Percentiles rank a stretch among this genome's conserved stretches.
These are phyloP conservation scores for Achaetomium macrosporum DNA, from an alignment of 2,329 filamentous ascomycete genomes.

Conservation along the genomic window DNA sequence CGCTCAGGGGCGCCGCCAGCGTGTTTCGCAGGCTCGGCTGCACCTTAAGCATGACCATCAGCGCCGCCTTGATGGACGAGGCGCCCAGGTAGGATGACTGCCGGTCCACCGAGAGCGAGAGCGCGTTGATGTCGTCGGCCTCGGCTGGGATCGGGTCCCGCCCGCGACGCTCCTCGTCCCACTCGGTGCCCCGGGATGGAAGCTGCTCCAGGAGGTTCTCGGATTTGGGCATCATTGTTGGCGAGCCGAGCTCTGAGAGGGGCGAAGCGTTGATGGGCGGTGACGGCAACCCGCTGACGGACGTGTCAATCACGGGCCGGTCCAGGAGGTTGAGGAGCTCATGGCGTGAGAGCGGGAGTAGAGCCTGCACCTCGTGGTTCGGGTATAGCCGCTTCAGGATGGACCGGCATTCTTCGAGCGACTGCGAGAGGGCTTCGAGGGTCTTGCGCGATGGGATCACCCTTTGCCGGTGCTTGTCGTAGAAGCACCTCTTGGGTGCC, in stretches of 20 bases:
- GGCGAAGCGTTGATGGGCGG: conserved; percentile 48
- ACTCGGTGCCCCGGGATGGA: conserved; percentile 57
- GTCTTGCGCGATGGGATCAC: conserved; percentile 74
- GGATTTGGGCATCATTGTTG: conserved; percentile 40
- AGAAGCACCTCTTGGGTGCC: conserved; percentile 71
- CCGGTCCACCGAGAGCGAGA: conserved; percentile 56
- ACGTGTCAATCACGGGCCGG: conserved; percentile 36
- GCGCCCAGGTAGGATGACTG: conserved; percentile 63
- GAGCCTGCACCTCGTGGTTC: conserved; percentile 45
- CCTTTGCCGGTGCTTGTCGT: conserved; percentile 72
- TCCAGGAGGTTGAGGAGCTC: conserved; percentile 55
- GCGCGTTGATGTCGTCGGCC: conserved; percentile 65
- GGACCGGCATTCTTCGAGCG: conserved; percentile 58
- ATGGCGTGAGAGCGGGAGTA: conserved; percentile 50
- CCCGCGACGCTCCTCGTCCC: conserved; percentile 58
- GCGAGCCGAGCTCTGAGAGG: conserved; percentile 44
- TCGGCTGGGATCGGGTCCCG: conserved; percentile 54
- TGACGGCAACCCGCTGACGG: conserved; percentile 41
- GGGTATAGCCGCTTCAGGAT: conserved; percentile 60
- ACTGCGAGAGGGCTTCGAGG: conserved; percentile 58
- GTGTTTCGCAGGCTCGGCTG: conserved; percentile 43
- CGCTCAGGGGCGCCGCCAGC: conserved; percentile 43
- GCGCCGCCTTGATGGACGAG: conserved; percentile 67
- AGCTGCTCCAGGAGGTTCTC: conserved; percentile 61
- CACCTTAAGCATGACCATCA: conserved; percentile 62